Conservation (phyloP, 2,329 filamentous ascomycete genomes). For the Colletotrichum destructivum region DNA sequence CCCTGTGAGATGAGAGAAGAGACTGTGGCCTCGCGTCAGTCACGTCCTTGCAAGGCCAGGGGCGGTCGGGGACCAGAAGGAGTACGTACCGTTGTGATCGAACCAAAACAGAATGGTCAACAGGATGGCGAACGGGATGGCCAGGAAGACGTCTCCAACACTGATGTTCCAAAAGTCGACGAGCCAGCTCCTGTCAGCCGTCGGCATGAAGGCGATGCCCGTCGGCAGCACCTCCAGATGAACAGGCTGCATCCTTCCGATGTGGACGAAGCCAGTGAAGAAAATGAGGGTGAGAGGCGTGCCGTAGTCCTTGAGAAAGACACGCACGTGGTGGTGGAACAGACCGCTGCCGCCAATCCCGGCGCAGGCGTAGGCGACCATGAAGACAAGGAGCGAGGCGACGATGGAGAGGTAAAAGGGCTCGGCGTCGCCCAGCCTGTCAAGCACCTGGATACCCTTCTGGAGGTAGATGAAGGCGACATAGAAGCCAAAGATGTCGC, state of each 20-base stretch:
- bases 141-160: constrained; percentile 82
- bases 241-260: constrained; percentile 84
- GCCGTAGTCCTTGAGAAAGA: constrained; percentile 92
- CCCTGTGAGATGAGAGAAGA: constrained; percentile 88
- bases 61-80: not conserved
- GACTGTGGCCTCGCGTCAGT: constrained; percentile 61
- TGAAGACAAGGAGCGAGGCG: constrained; percentile 83
- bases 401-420: constrained; percentile 86
- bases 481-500: constrained; percentile 95
- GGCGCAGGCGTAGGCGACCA: constrained; percentile 81
- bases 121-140: constrained; percentile 88
- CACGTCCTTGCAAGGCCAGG: no score
- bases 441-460: constrained; percentile 90
- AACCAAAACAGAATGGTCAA: constrained; percentile 91
- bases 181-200: constrained; percentile 80
- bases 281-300: constrained; percentile 88
- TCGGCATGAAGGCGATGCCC: constrained; percentile 84
- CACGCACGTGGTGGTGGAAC: constrained; percentile 81
- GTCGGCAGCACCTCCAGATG: constrained; percentile 81
- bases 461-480: constrained; percentile 93
- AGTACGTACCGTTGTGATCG: constrained; percentile 84
- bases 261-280: constrained; percentile 90
- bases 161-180: constrained; percentile 85
- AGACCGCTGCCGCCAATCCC: constrained; percentile 79
- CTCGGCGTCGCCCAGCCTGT: constrained; percentile 76